These are phyloP conservation scores for Margaritispora aquatica DNA, from an alignment of 495 filamentous ascomycete genomes.

Conservation along the genomic window DNA sequence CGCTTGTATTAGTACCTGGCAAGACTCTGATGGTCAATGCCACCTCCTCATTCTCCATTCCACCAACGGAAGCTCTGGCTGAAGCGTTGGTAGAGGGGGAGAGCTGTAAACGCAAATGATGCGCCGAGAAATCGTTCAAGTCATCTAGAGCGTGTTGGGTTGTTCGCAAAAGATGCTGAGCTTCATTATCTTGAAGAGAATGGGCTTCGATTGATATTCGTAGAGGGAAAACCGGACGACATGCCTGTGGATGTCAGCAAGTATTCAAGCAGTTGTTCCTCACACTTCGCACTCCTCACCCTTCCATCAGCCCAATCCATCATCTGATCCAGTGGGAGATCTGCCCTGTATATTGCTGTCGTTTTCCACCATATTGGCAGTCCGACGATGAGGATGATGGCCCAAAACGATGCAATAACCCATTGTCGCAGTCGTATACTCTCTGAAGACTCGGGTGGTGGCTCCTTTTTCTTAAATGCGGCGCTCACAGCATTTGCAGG, in stretches of 20 bases:
- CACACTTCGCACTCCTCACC: conserved; percentile 39
- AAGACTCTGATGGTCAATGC: conserved; percentile 67
- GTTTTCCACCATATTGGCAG: conserved; percentile 96
- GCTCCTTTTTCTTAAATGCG: conserved; percentile 34
- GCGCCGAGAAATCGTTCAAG: conserved; percentile 85
- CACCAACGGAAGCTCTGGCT: conserved; percentile 9
- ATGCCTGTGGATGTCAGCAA: conserved; percentile 50
- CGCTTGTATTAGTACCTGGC: conserved; percentile 53
- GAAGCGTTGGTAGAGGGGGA: conserved; percentile 32
- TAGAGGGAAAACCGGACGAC: conserved; percentile 81
- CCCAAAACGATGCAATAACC: conserved; percentile 89
- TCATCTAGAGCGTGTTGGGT: conserved; percentile 90
- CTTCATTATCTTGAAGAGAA: conserved; percentile 59
- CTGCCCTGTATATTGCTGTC: conserved; percentile 88
- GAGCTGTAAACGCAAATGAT: conserved; percentile 74
- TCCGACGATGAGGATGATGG: conserved; percentile 75
- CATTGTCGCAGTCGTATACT: conserved; percentile 59
- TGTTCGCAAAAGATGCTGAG: conserved; percentile 68
- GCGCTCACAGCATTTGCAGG: conserved; percentile 20
- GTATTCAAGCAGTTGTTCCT: background rate
- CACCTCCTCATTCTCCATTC: conserved; percentile 26
- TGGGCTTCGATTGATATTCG: conserved; percentile 68
- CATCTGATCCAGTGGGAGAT: conserved; percentile 81
- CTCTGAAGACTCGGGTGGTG: conserved; percentile 69
- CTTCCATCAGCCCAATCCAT: conserved; percentile 88